Conservation (phyloP, 1,284 basidiomycete genomes). For the Sanghuangporus baumii region DNA sequence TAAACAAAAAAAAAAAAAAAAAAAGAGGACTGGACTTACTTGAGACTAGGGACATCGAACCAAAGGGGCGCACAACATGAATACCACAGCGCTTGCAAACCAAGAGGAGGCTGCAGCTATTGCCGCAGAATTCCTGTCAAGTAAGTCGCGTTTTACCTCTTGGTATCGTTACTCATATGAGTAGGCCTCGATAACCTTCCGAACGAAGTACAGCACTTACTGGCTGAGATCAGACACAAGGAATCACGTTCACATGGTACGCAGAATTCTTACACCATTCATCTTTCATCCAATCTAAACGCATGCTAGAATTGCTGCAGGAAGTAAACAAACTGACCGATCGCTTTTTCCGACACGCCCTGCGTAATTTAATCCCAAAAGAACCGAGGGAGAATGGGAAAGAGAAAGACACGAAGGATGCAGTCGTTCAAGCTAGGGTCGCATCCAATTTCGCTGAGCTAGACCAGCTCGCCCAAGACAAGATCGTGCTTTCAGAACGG, state of each 20-base stretch:
- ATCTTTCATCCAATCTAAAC: background rate
- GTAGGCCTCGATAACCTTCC: constrained; percentile 73
- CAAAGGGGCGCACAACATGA: constrained; percentile 1
- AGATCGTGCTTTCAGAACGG: constrained; percentile 10
- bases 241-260: constrained; percentile 47
- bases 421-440: constrained; percentile 14
- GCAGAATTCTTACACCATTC: background rate
- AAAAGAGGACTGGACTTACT: too few relatives aligned
- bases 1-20: too few relatives aligned
- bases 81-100: constrained; percentile 8
- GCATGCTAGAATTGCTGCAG: constrained; percentile 41
- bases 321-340: constrained; percentile 49
- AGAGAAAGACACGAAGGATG: constrained; percentile 9
- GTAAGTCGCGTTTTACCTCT: constrained; percentile 4
- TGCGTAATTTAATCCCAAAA: constrained; percentile 19
- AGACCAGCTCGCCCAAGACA: constrained; percentile 9
- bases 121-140: constrained; percentile 16
- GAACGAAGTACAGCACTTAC: constrained; percentile 63
- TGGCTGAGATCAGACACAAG: constrained; percentile 66
- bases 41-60: background rate
- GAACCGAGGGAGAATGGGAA: constrained; percentile 10
- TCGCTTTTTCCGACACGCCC: constrained; percentile 46
- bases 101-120: constrained; percentile 17
- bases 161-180: background rate
- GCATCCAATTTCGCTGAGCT: constrained; percentile 5